Evolutionary conservation across 2,329 filamentous ascomycete genomes (phyloP), one percentile per base, ranked within the genome.

Genomic region (Aspergillus sclerotialis): DNA sequence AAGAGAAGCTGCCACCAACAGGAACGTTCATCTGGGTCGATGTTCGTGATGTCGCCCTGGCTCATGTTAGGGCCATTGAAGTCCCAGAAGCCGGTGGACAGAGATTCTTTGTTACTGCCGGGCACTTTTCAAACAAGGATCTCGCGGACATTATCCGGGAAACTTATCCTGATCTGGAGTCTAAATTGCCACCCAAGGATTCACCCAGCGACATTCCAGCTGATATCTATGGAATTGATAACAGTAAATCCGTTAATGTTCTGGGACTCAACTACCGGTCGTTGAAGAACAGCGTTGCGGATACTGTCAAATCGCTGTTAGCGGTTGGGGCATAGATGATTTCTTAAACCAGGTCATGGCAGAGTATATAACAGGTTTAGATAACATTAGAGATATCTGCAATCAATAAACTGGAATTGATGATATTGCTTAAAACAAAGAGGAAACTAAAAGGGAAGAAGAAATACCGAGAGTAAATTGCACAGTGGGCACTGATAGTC

Each of bases 11-110:
- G 7, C 67, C 73, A 0, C 67, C 76, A 0, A 82, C 76, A 0
- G 72, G 70, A 0, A 70, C 71, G 1, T 78, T 66, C 49, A 63
- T 78, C 1, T 82, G 75, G 64, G 73, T 80, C 2, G 52, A 68
- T 58, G 68, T 70, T 11, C 63, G 65, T 6, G 68, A 71, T 37
- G 53, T 70, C 28, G 68, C 68, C 8, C 53, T 70, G 7, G 68
- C 68, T 11, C 68, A 71, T 43, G 61, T 69, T 14, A 55, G 57
- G 41, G 66, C 68, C 11, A 64, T 68, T 15, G 67, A 70, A 38
- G 54, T 65, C 4, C 40, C 61, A 7, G 64, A 67, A 33, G 68
- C 68, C 17, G 64, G 61, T 7, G 61, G 59, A 5, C 58, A 70
- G 44, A 52, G 68, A 24, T 70, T 69, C 45, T 68, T 71, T 37